Conservation (phyloP, 2,329 filamentous ascomycete genomes). For the Phaeosphaeriaceae sp. region DNA sequence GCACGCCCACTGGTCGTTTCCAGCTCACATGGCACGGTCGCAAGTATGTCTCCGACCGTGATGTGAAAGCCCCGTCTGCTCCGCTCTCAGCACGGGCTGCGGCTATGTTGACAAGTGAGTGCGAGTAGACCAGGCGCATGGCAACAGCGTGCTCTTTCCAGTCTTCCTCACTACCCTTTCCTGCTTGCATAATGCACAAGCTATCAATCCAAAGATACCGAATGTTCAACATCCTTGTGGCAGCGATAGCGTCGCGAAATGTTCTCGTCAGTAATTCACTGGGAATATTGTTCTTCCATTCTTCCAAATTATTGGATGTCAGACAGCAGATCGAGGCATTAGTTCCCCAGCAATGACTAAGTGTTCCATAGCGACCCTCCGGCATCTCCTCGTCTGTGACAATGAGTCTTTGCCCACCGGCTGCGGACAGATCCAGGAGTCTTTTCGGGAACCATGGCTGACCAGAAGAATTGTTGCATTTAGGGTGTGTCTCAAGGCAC, state of each 20-base stretch:
- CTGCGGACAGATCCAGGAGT: slow-evolving; percentile 2
- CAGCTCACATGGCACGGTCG: slow-evolving; percentile 3
- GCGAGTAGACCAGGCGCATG: slow-evolving; percentile 3
- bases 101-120: slow-evolving; percentile 4
- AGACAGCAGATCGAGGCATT: background rate
- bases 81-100: slow-evolving; percentile 1
- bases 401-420: background rate
- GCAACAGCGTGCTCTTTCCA: slow-evolving; percentile 5
- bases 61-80: background rate
- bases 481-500: background rate
- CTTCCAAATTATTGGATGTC: background rate
- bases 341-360: slow-evolving; percentile 9
- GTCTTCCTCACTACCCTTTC: slow-evolving; percentile 2
- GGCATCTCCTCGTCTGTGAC: background rate
- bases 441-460: slow-evolving; percentile 4
- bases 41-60: background rate
- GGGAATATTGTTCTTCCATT: background rate
- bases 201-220: slow-evolving; percentile 17
- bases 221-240: background rate
- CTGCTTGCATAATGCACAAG: slow-evolving; percentile 13
- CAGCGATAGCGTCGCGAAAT: slow-evolving; percentile 7
- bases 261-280: slow-evolving; percentile 4
- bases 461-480: background rate
- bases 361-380: slow-evolving; percentile 1
- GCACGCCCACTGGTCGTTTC: background rate